Evolutionary conservation across 345 rosid species (phyloP), one percentile per base, ranked within the genome.

Genomic region (Eucalyptus dawsonii): DNA sequence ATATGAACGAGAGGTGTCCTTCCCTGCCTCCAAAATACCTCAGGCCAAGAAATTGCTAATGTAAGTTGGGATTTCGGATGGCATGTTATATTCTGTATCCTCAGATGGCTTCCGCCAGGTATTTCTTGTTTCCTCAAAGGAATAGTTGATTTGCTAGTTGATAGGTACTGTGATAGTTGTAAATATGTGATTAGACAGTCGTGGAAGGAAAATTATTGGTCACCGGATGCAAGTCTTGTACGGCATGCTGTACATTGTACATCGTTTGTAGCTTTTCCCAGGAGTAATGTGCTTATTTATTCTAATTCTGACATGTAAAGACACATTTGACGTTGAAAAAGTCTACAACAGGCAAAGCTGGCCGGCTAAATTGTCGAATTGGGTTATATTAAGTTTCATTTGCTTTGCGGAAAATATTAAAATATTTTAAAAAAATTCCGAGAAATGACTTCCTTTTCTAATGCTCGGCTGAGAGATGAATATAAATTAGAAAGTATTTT

Each of bases 11-110:
- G 90, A 93, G 92, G 90, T 9, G 99, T 89, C 99, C 99, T 6
- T 94, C 99, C 17, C 92, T 96, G 89, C 99, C 99, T 86, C 99
- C 99, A 31, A 94, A 95, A 76, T 98, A 96, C 99, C 89, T 97
- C 98, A 94, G 98, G 91, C 91, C 97, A 42, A 89, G 87, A 86
- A 94, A 93, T 88, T 97, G 99, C 93, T 96, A 50, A 88, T 5
- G 87, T 34, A 19, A 31, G 85, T 86, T 86, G 3, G 31, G 65
- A 31, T 86, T 86, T 56, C 5, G 7, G 45, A 31, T 60, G 25
- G 45, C 47, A 40, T 40, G 29, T 11, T 37, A 76, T 76, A 76
- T 76, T 21, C 47, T 12, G 47, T 22, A 11, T 76, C 47, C 24
- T 76, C 47, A 22, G 47, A 76, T 21, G 47, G 85, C 15, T 76